A percentile compares a stretch with the other conserved stretches of the same genome.
Conservation (phyloP, 2,329 filamentous ascomycete species). For the Sporothrix phasma region DNA sequence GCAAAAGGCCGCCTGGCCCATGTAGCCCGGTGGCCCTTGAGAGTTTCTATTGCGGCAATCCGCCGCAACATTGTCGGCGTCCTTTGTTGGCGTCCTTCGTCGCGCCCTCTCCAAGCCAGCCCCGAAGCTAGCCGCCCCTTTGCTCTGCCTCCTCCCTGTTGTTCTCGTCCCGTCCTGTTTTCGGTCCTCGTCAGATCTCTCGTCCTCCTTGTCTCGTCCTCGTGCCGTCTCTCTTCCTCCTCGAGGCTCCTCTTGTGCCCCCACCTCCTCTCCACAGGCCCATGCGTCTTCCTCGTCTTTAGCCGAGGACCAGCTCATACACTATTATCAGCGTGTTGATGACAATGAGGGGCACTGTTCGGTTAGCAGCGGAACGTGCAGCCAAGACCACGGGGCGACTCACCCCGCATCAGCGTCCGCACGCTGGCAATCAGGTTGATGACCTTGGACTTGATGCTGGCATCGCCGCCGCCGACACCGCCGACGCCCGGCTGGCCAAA, state of each 20-base stretch:
- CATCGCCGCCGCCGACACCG: constrained; percentile 40
- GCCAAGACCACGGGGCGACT: constrained; percentile 26
- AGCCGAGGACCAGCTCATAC: constrained; percentile 71
- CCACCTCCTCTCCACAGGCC: neutral
- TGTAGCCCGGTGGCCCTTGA: no score
- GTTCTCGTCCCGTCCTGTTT: neutral
- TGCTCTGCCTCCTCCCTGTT: neutral
- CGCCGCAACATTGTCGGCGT: no score
- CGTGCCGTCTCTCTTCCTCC: neutral
- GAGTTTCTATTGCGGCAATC: no score
- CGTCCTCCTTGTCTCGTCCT: neutral
- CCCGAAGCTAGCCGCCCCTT: neutral
- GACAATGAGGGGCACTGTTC: constrained; percentile 68
- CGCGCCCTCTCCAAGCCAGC: neutral
- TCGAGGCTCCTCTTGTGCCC: no score
- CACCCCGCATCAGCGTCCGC: constrained; percentile 87
- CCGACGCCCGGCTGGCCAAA: constrained; percentile 52
- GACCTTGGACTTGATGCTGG: constrained; percentile 75
- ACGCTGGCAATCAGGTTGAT: constrained; percentile 87
- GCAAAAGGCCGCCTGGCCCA: neutral
- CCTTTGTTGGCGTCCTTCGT: neutral
- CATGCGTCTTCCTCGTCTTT: constrained; percentile 18
- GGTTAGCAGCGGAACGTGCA: neutral
- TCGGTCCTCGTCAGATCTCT: neutral
- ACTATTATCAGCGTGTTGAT: constrained; percentile 76